Evolutionary conservation across 345 rosid species (phyloP).

Genomic region (Eucalyptus microcorys): DNA sequence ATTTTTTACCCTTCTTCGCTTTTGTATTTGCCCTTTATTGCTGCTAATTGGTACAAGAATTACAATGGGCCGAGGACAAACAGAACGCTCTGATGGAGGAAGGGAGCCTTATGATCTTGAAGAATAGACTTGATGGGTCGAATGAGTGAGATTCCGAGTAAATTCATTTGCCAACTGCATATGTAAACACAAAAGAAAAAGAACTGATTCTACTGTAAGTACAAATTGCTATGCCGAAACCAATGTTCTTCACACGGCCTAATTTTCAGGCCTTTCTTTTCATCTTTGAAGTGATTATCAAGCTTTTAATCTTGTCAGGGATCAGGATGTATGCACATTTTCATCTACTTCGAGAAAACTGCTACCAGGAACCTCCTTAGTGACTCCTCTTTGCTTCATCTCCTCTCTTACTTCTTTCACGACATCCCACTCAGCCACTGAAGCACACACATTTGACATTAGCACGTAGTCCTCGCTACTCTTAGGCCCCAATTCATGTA

Average conservation of each 20-base stretch:
- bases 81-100: background rate
- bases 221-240: background rate
- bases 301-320: background rate
- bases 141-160: background rate
- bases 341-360: conserved; percentile 15
- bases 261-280: background rate
- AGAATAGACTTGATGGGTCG: background rate
- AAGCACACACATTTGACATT: conserved; percentile 7
- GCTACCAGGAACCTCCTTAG: conserved; percentile 18
- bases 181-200: background rate
- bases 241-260: background rate
- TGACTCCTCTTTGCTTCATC: conserved; percentile 6
- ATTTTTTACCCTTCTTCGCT: background rate
- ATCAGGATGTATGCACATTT: background rate
- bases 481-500: conserved; percentile 6
- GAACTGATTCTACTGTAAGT: background rate
- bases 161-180: background rate
- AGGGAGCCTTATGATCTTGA: background rate
- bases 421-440: conserved; percentile 2
- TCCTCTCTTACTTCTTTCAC: conserved; percentile 3
- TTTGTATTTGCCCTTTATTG: background rate
- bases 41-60: background rate
- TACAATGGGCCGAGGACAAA: background rate
- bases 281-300: background rate
- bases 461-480: conserved; percentile 21